A percentile compares a stretch with the other conserved stretches of the same genome.
These are phyloP conservation scores for Evernia prunastri DNA, from an alignment of 495 filamentous ascomycete genomes.

Conservation along the genomic window DNA sequence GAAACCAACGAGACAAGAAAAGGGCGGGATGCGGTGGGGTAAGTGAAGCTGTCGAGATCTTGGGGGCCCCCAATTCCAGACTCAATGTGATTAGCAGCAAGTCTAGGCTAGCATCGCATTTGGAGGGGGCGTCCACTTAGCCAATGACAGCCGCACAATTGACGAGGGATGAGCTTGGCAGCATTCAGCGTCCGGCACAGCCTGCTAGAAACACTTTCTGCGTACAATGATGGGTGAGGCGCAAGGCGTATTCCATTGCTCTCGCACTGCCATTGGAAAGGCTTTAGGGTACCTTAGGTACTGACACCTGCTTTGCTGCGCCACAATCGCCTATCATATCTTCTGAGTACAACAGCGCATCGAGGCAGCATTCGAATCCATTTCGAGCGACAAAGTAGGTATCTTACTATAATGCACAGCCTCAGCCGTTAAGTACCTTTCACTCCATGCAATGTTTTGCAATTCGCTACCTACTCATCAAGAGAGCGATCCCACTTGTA, in stretches of 20 bases:
- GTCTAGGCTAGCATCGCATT: constrained; percentile 11
- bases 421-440: too few relatives aligned
- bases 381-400: neutral
- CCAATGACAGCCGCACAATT: constrained; percentile 1
- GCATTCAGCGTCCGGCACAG: neutral
- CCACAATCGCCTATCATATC: neutral
- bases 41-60: constrained; percentile 7
- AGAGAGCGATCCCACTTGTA: too few relatives aligned
- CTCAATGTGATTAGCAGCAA: neutral
- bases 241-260: too few relatives aligned
- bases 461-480: too few relatives aligned
- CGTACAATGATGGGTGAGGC: too few relatives aligned
- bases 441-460: too few relatives aligned
- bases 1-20: constrained; percentile 4
- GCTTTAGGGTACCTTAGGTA: too few relatives aligned
- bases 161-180: neutral
- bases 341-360: neutral
- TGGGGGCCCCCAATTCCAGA: neutral
- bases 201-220: neutral
- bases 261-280: too few relatives aligned
- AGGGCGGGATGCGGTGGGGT: constrained; percentile 2
- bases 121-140: constrained; percentile 6
- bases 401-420: constrained; percentile 1
- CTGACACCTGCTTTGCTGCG: constrained; percentile 6
- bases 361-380: neutral